Evolutionary conservation across 805 yeast genomes (phyloP), one percentile per base, ranked within the genome.

Genomic region (Pichia gijzeniarum): DNA sequence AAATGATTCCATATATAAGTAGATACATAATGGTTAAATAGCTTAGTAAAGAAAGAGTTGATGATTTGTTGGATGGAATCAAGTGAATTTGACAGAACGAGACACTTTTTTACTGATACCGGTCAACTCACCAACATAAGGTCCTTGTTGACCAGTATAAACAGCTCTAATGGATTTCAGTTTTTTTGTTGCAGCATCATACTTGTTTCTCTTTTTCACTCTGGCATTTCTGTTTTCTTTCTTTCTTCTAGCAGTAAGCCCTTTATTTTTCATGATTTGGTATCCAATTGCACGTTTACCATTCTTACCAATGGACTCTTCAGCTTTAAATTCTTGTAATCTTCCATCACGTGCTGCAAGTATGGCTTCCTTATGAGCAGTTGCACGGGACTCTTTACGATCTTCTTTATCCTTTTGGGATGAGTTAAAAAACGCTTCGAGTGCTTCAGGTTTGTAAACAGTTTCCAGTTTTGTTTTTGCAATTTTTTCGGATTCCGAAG

Each of bases 141-240:
- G 82, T 52, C 88, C 85, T 50, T 77, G 71, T 42, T 78, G 86
- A 40, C 72, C 72, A 55, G 82, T 76, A 72, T 83, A 89, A n/a
- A 89, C 96, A 44, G 86, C 87, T 65, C 96, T 83, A 53, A 86
- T 84, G 44, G 95, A 85, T 61, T 82, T 81, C 66, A 93, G 82
- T 65, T 88, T 88, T 87, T 88, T 91, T 71, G 88, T 81, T 25
- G 99, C 99, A 63, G 78, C 75, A 53, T 88, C 98, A 71, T 85
- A 93, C 79, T 87, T 87, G 80, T 82, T 86, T 75, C 99, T 85
- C 95, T 91, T 93, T 76, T 93, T 93, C 58, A 93, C 98, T 70
- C 99, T 83, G 36, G 98, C 79, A 64, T 93, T 93, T 68, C 97
- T 79, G 72, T 85, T 80, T 53, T 87, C 96, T 75, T 93, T 93